phyloP scores from a whole-genome alignment of 148 eudicot species.

The Spergularia marina region DNA sequence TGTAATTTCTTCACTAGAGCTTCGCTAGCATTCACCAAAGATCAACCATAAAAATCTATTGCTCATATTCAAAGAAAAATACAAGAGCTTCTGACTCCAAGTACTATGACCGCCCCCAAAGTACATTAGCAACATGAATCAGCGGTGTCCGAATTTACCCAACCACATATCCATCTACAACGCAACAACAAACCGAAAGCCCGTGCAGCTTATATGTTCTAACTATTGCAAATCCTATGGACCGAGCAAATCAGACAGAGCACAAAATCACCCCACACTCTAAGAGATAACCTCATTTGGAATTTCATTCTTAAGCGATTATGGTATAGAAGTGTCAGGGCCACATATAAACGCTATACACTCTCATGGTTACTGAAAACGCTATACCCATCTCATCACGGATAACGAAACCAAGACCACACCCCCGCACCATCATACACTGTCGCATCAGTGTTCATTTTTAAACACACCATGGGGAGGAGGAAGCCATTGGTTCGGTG shows the following conservation, averaged over 20 bases:
- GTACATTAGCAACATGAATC: not conserved
- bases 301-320: conserved; percentile 55
- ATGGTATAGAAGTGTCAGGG: conserved; percentile 61
- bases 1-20: too few species aligned
- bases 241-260: not conserved
- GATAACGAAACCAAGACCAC: too few species aligned
- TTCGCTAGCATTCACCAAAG: too few species aligned
- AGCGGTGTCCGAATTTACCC: not conserved
- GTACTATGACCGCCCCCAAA: not conserved
- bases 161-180: not conserved
- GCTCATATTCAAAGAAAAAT: not conserved
- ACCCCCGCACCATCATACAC: too few species aligned
- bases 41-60: too few species aligned
- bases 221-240: not conserved
- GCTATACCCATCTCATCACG: too few species aligned
- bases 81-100: not conserved
- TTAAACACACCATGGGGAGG: too few species aligned
- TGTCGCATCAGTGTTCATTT: too few species aligned
- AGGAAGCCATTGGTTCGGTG: too few species aligned
- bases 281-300: conserved; percentile 58
- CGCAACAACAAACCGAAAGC: not conserved
- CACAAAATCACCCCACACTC: not conserved
- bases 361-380: conserved; percentile 35
- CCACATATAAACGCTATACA: conserved; percentile 62
- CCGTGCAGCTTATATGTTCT: not conserved